Conservation (phyloP, 2,329 filamentous ascomycete genomes). For the Leptographium flavum region DNA sequence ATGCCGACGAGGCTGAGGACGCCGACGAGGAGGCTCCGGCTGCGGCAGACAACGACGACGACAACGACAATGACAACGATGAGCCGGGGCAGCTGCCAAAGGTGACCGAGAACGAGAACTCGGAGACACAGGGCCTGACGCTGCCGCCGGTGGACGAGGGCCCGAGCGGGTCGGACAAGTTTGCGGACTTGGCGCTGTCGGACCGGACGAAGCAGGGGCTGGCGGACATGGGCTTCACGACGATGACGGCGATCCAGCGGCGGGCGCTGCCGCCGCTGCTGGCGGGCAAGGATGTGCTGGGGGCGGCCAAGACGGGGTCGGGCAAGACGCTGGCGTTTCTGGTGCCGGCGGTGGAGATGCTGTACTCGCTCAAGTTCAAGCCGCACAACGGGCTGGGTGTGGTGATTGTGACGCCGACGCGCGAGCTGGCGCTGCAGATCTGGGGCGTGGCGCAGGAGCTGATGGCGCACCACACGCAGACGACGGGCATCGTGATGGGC, state of each 20-base stretch:
- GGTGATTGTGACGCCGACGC: constrained; percentile 81
- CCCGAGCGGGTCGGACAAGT: constrained; percentile 35
- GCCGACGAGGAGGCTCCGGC: constrained; percentile 5
- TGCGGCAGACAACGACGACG: no score
- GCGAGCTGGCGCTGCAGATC: constrained; percentile 89
- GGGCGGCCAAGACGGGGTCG: constrained; percentile 83
- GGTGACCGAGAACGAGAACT: constrained; percentile 19
- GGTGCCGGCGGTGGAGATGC: constrained; percentile 87
- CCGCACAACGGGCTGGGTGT: constrained; percentile 87
- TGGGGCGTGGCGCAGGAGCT: constrained; percentile 90
- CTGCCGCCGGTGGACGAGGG: constrained; percentile 45
- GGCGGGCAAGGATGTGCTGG: constrained; percentile 78
- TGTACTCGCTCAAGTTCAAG: constrained; percentile 83
- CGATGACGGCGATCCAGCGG: constrained; percentile 90
- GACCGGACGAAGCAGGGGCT: constrained; percentile 83
- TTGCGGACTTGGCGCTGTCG: constrained; percentile 71
- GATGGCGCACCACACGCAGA: constrained; percentile 85
- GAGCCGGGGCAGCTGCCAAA: constrained; percentile 7
- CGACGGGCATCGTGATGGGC: constrained; percentile 62
- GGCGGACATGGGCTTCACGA: constrained; percentile 80
- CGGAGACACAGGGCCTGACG: constrained; percentile 26
- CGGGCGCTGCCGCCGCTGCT: constrained; percentile 76
- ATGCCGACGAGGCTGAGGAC: constrained; percentile 7
- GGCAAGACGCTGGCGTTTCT: constrained; percentile 91
- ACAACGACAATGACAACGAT: constrained; percentile 6